phyloP scores from a whole-genome alignment of 805 yeast genomes.

The Starmerella geochares region DNA sequence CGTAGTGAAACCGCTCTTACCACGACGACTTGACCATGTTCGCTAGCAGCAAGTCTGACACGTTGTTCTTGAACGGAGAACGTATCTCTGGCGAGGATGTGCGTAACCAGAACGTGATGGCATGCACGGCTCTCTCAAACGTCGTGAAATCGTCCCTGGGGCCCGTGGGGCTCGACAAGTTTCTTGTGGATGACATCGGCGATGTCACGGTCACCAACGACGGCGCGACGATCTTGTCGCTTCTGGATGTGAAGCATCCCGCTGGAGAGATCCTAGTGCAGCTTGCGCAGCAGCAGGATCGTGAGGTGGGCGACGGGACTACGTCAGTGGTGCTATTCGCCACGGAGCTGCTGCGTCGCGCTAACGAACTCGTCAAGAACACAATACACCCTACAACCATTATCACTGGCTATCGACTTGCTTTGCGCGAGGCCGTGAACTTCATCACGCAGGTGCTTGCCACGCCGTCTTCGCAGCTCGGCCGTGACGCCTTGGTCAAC shows the following conservation, averaged over 20 bases:
- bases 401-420: constrained; percentile 90
- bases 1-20: not conserved
- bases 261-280: constrained; percentile 96
- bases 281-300: constrained; percentile 95
- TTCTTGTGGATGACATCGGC: constrained; percentile 98
- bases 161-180: constrained; percentile 96
- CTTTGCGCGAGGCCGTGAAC: constrained; percentile 79
- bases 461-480: constrained; percentile 61
- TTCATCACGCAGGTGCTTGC: constrained; percentile 79
- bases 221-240: constrained; percentile 88
- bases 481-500: constrained; percentile 75
- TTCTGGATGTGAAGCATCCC: constrained; percentile 95
- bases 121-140: constrained; percentile 78
- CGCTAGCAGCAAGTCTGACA: constrained; percentile 39
- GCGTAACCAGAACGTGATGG: constrained; percentile 85
- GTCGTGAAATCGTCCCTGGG: constrained; percentile 88
- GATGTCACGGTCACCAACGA: constrained; percentile 98
- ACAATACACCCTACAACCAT: constrained; percentile 97
- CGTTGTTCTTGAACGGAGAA: constrained; percentile 91
- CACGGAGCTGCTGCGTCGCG: constrained; percentile 79
- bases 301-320: constrained; percentile 96
- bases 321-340: constrained; percentile 96
- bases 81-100: constrained; percentile 93
- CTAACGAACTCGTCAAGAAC: constrained; percentile 85
- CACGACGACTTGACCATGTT: constrained; percentile 14